Evolutionary conservation across 148 eudicot species (phyloP).

Genomic region (Rhododendron vialii): DNA sequence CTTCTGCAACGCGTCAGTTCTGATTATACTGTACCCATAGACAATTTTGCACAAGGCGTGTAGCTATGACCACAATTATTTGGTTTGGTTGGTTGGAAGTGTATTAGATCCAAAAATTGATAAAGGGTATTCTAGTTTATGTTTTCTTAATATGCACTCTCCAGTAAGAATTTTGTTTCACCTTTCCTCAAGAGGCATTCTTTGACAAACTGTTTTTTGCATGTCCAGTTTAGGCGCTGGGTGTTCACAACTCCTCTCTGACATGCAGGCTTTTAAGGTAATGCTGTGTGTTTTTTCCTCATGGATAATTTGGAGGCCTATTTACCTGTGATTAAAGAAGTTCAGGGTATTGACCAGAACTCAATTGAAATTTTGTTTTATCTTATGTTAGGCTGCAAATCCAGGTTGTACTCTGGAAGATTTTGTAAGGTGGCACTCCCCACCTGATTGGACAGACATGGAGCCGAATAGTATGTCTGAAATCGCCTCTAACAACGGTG

Average conservation of each 20-base stretch:
- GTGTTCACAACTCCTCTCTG: constrained; percentile 94
- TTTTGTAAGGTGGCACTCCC: constrained; percentile 99
- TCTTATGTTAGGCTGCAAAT: constrained; percentile 75
- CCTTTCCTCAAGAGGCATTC: constrained; percentile 4
- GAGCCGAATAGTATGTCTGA: constrained; percentile 39
- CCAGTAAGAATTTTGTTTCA: not conserved
- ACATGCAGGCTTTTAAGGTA: constrained; percentile 99
- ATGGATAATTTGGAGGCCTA: not conserved
- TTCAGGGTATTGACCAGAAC: not conserved
- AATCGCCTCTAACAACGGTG: constrained; percentile 31
- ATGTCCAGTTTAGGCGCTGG: constrained; percentile 90
- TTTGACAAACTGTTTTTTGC: constrained; percentile 17
- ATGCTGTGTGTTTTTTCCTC: constrained; percentile 1
- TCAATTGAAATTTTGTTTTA: not conserved
- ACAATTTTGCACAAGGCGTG: not conserved
- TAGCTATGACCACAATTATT: not conserved
- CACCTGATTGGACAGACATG: constrained; percentile 87
- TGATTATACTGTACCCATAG: not conserved
- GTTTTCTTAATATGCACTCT: not conserved
- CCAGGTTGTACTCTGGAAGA: constrained; percentile 98
- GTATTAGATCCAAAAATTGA: not conserved
- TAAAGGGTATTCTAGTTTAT: not conserved
- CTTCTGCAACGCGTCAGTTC: not conserved
- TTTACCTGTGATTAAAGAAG: not conserved
- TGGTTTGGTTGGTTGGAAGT: not conserved